A percentile compares a stretch with the other conserved stretches of the same genome.
Conservation (phyloP, 805 yeast species). For the Candida piceae region DNA sequence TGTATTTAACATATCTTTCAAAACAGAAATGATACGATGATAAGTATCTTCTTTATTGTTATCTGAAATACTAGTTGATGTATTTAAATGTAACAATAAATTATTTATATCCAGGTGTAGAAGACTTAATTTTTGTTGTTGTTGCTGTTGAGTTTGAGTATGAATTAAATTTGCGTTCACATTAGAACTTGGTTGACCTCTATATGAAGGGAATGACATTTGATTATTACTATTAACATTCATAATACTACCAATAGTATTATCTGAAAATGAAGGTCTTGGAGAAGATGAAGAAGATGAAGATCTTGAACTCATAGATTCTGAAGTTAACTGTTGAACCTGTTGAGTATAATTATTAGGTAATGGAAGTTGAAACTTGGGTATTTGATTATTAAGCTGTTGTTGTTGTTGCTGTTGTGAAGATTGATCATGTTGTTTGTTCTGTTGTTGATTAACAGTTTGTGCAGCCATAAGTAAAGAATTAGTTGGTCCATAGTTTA, state of each 20-base stretch:
- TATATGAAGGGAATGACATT: background rate
- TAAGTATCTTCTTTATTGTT: conserved; percentile 25
- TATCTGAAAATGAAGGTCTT: conserved; percentile 11
- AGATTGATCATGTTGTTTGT: background rate
- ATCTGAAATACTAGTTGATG: conserved; percentile 17
- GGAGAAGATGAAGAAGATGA: conserved; percentile 18
- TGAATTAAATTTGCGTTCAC: conserved; percentile 2
- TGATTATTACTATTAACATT: background rate
- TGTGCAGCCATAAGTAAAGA: conserved; percentile 22
- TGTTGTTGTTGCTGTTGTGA: conserved; percentile 8
- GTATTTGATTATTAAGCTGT: conserved; percentile 4
- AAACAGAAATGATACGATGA: conserved; percentile 17
- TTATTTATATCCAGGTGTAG: conserved; percentile 26
- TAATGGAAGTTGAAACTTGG: conserved; percentile 21
- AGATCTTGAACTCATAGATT: conserved; percentile 17
- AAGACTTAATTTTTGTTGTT: conserved; percentile 13
- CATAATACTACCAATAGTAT: background rate
- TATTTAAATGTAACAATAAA: conserved; percentile 24
- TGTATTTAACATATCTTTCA: conserved; percentile 17
- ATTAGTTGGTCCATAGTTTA: conserved; percentile 20
- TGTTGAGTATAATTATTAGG: conserved; percentile 18
- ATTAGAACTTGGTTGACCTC: background rate
- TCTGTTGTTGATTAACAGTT: conserved; percentile 15
- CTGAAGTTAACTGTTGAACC: conserved; percentile 8
- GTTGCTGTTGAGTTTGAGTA: conserved; percentile 4